Percentiles rank a stretch among this genome's conserved stretches.
Conservation (phyloP, 352 stramenopile genomes). For the Phytophthora agathidicida region DNA sequence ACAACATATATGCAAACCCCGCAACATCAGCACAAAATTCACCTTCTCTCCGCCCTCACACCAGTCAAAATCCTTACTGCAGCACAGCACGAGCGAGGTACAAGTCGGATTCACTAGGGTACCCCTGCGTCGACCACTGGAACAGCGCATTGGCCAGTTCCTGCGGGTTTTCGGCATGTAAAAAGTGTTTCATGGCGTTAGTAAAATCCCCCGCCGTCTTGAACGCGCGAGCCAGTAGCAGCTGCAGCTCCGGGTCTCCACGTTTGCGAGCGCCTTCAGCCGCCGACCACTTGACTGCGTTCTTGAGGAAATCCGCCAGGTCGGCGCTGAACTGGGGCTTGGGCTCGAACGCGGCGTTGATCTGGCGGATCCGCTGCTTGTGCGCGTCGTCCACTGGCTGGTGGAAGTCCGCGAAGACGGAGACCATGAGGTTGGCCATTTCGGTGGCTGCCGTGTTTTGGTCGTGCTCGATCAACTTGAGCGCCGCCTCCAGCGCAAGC, state of each 20-base stretch:
- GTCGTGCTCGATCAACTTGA: constrained; percentile 72
- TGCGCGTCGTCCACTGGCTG: constrained; percentile 68
- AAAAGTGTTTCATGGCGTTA: constrained; percentile 78
- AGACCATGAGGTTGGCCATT: constrained; percentile 82
- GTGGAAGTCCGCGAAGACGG: constrained; percentile 75
- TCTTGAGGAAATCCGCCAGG: constrained; percentile 72
- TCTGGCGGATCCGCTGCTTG: constrained; percentile 73
- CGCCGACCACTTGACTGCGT: constrained; percentile 86
- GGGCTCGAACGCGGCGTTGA: constrained; percentile 59
- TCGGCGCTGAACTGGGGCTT: constrained; percentile 79
- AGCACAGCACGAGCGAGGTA: constrained; percentile 79
- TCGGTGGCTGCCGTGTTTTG: constrained; percentile 80
- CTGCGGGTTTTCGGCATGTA: constrained; percentile 73
- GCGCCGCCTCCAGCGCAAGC: constrained; percentile 67
- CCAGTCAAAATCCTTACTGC: constrained; percentile 53
- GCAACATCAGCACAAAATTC: constrained; percentile 6
- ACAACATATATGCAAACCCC: constrained; percentile 7
- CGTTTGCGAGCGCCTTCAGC: constrained; percentile 72
- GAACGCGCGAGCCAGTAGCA: constrained; percentile 69
- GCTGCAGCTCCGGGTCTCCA: constrained; percentile 77
- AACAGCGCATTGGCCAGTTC: constrained; percentile 79
- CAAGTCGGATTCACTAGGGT: constrained; percentile 82
- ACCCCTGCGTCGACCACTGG: constrained; percentile 76
- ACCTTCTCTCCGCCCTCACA: constrained; percentile 1
- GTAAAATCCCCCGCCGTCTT: constrained; percentile 58